phyloP scores from a whole-genome alignment of 23 red algal species.

The Cyanidioschyzon merolae region DNA sequence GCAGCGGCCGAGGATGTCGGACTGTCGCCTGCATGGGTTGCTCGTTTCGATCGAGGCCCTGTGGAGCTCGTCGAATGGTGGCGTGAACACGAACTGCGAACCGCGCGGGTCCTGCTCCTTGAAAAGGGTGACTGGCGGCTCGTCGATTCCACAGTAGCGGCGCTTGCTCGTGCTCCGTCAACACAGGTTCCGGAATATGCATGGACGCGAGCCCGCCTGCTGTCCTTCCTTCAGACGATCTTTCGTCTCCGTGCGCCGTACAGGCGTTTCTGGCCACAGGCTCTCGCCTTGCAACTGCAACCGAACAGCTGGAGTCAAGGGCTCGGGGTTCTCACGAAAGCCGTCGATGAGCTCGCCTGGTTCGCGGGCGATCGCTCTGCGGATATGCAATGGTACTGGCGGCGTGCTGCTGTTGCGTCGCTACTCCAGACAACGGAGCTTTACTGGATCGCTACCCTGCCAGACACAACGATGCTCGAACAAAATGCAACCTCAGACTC shows the following conservation, averaged over 20 bases:
- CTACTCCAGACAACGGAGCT: background rate
- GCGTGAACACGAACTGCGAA: background rate
- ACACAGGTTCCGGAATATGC: background rate
- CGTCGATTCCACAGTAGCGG: background rate
- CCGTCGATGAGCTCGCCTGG: background rate
- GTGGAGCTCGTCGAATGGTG: background rate
- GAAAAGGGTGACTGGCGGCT: background rate
- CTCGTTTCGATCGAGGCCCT: background rate
- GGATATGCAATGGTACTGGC: background rate
- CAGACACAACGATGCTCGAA: background rate
- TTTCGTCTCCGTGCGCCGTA: conserved; percentile 5
- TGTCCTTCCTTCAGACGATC: background rate
- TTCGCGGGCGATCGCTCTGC: conserved; percentile 2
- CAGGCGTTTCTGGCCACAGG: background rate
- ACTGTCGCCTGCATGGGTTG: background rate
- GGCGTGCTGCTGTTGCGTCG: background rate
- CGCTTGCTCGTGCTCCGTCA: background rate
- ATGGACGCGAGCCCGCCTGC: background rate
- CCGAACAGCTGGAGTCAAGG: background rate
- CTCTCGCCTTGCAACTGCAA: background rate
- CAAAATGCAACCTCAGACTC: background rate
- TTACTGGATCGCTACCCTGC: background rate
- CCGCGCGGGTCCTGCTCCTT: background rate
- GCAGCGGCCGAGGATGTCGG: background rate
- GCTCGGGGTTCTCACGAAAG: background rate